Evolutionary conservation across 345 rosid genomes (phyloP).

Genomic region (Populus simonii): DNA sequence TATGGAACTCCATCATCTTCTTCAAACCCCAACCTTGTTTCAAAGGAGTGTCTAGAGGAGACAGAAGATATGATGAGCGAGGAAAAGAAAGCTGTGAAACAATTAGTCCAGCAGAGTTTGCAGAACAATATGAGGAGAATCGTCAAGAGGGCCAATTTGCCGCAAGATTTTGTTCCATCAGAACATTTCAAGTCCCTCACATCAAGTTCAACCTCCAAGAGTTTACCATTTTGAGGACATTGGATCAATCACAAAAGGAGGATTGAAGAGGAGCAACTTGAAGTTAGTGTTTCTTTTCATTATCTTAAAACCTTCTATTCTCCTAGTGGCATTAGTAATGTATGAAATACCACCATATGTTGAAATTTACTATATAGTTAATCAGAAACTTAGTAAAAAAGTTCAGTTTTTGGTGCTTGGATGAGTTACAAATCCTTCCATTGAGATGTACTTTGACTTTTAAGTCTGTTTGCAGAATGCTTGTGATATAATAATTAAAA

Average conservation of each 20-base stretch:
- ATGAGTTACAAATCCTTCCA: not conserved
- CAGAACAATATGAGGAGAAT: constrained; percentile 91
- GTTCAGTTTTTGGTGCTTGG: not conserved
- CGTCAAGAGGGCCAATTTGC: constrained; percentile 84
- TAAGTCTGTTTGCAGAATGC: not conserved
- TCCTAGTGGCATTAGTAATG: constrained; percentile 14
- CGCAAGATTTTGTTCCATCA: constrained; percentile 77
- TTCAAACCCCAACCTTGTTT: constrained; percentile 23
- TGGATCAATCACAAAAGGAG: not conserved
- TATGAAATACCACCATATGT: constrained; percentile 25
- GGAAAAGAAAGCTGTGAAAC: constrained; percentile 87
- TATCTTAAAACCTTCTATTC: not conserved
- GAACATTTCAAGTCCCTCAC: constrained; percentile 85
- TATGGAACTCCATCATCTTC: constrained; percentile 63
- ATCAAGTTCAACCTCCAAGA: constrained; percentile 81
- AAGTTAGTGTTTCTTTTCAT: constrained; percentile 32
- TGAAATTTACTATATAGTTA: constrained; percentile 6
- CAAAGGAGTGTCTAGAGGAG: constrained; percentile 47
- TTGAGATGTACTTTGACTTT: constrained; percentile 12
- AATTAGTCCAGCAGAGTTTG: constrained; percentile 85
- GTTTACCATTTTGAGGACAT: constrained; percentile 65
- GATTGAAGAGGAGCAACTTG: constrained; percentile 14
- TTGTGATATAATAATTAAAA: not conserved
- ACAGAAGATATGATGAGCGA: constrained; percentile 76
- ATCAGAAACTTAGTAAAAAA: constrained; percentile 10